These are phyloP conservation scores for Flaveria trinervia DNA, from an alignment of 129 eudicot genomes.

Conservation along the genomic window DNA sequence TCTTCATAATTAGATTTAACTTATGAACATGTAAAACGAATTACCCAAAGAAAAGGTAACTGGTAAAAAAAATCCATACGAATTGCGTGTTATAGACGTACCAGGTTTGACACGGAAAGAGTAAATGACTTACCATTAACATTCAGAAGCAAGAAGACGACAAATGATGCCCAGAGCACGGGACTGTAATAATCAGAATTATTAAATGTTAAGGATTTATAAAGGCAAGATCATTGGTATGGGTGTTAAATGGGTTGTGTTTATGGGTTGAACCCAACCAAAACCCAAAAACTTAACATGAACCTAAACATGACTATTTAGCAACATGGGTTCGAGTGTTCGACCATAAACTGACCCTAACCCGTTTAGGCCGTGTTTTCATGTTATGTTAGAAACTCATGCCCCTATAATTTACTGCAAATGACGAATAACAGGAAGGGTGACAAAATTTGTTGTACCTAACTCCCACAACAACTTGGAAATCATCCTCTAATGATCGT, in stretches of 20 bases:
- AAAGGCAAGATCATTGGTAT: neutral
- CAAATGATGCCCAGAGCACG: conserved; percentile 87
- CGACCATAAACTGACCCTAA: too few species aligned
- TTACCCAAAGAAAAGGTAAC: neutral
- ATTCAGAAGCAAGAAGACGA: conserved; percentile 86
- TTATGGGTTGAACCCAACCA: too few species aligned
- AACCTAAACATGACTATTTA: too few species aligned
- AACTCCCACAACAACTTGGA: conserved; percentile 78
- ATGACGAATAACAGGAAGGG: neutral
- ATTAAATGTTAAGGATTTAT: neutral
- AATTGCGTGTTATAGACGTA: neutral
- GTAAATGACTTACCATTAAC: conserved; percentile 50
- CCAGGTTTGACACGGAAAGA: conserved; percentile 3
- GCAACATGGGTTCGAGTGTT: too few species aligned
- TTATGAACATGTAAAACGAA: neutral
- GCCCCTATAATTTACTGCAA: neutral
- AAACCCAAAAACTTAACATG: too few species aligned
- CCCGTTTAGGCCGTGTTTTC: too few species aligned
- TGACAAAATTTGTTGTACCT: conserved; percentile 50
- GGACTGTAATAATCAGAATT: conserved; percentile 54
- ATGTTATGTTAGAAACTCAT: too few species aligned
- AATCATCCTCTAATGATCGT: conserved; percentile 93
- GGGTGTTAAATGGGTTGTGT: too few species aligned
- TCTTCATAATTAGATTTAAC: neutral
- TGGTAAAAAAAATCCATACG: neutral